phyloP scores from a whole-genome alignment of 1,139 yeast species.

The Sugiyamaella sp. region DNA sequence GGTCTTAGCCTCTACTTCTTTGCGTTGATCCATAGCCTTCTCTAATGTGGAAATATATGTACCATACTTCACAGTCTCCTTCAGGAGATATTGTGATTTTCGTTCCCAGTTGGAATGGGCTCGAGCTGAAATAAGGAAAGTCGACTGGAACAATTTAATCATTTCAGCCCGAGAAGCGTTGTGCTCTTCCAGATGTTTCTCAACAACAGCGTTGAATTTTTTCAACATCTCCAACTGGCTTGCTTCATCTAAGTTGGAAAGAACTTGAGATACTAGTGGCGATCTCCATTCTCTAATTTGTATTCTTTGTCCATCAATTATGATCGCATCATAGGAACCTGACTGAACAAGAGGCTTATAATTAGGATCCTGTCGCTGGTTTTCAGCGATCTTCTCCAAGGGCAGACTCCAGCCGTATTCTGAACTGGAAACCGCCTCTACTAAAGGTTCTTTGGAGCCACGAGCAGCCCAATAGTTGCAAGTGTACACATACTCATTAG shows the following conservation, averaged over 20 bases:
- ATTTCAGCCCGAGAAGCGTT: constrained; percentile 32
- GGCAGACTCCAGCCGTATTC: constrained; percentile 78
- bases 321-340: constrained; percentile 32
- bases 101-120: constrained; percentile 43
- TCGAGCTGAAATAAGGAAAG: constrained; percentile 34
- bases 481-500: constrained; percentile 70
- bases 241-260: constrained; percentile 33
- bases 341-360: constrained; percentile 24
- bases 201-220: constrained; percentile 32
- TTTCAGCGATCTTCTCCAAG: constrained; percentile 26
- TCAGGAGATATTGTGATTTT: constrained; percentile 37
- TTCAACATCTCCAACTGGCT: constrained; percentile 37
- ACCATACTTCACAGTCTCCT: constrained; percentile 41
- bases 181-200: constrained; percentile 36
- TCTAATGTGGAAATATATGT: constrained; percentile 37
- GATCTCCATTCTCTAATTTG: constrained; percentile 40
- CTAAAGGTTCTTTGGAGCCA: constrained; percentile 72
- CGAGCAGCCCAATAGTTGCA: constrained; percentile 93
- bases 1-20: background rate
- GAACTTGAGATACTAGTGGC: constrained; percentile 38
- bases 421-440: constrained; percentile 65
- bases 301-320: constrained; percentile 31
- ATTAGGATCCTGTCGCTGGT: background rate
- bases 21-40: constrained; percentile 33
- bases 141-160: constrained; percentile 35